Percentiles rank a stretch among this genome's conserved stretches.
Evolutionary conservation across 108 stramenopile species (phyloP).

Genomic region (Seminavis robusta): DNA sequence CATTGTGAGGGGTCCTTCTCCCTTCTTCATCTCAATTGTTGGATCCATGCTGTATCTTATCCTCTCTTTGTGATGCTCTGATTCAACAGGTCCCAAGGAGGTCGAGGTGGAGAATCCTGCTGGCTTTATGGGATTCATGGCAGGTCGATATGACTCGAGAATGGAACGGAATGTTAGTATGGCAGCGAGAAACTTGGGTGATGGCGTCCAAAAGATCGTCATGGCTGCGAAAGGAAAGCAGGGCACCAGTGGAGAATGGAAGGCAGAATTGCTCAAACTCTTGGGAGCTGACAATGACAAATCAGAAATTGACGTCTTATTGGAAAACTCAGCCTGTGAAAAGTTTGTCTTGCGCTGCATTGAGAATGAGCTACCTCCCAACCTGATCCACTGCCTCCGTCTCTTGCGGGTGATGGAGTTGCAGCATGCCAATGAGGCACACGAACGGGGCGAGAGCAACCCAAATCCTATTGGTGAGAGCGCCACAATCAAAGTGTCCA

Average conservation of each 20-base stretch:
- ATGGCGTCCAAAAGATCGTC: constrained; percentile 78
- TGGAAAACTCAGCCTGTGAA: constrained; percentile 63
- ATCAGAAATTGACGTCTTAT: constrained; percentile 66
- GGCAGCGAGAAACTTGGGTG: constrained; percentile 71
- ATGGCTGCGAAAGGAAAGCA: constrained; percentile 60
- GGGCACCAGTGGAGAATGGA: constrained; percentile 57
- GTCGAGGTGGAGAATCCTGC: not conserved
- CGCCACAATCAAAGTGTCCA: constrained; percentile 78
- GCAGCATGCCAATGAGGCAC: constrained; percentile 68
- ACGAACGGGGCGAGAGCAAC: constrained; percentile 7
- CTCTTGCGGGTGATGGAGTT: constrained; percentile 90
- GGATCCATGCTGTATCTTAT: too few species aligned
- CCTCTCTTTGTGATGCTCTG: too few species aligned
- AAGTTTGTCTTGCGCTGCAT: constrained; percentile 87
- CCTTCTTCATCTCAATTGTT: too few species aligned
- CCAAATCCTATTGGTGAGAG: constrained; percentile 17
- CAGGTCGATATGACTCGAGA: constrained; percentile 8
- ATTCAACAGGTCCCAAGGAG: too few species aligned
- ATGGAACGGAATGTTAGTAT: constrained; percentile 73
- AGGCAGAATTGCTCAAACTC: constrained; percentile 51
- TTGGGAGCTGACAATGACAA: constrained; percentile 35
- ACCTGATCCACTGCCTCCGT: constrained; percentile 92
- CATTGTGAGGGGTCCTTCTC: too few species aligned
- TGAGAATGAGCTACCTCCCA: constrained; percentile 92
- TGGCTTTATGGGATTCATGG: not conserved